Evolutionary conservation across 805 yeast species (phyloP), one percentile per base, ranked within the genome.

Genomic region (Hagleromyces aurorensis): DNA sequence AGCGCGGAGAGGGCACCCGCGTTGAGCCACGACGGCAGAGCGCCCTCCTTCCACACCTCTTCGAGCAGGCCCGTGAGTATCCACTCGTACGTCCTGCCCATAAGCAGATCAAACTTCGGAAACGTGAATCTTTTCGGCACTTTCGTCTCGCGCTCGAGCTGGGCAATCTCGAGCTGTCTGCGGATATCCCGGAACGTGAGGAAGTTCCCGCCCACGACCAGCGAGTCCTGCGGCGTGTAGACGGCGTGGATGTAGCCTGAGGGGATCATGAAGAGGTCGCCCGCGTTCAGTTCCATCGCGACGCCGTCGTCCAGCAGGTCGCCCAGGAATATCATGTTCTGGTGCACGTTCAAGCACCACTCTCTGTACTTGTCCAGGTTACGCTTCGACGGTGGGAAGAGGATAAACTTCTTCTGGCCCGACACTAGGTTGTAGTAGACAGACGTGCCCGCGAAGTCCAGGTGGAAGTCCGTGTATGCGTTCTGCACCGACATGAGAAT

Each of bases 191-290:
- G 57, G 22, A 74, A 49, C 1, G 93, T 83, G 16, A 86, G 59
- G 50, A 78, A 86, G 51, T 86, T 86, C 0, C 96, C 96, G 3
- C 96, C 96, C 32, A 86, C 70, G 3, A 86, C 85, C 2, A 85
- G 58, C 0, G 93, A 72, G 49, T 86, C 94, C 10, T 61, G 59
- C 0, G 94, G 89, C 0, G 96, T 85, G 46, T 74, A 74, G 0
- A 86, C 96, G 0, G 91, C 76, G 55, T 86, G 96, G 28, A 86
- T 85, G 93, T 94, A 86, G 0, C 95, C 94, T 23, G 91, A 75
- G 3, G 96, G 96, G 12, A 86, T 77, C 9, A 85, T 64, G 56
- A 86, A 67, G 15, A 85, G 64, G 46, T 86, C 95, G 1, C 93
- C 93, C 1, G 71, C 57, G 1, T 41, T 30, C 13, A 80, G 46